A percentile compares a stretch with the other conserved stretches of the same genome.
phyloP scores from a whole-genome alignment of 768 basidiomycete species.

The Thelephora ganbajun region DNA sequence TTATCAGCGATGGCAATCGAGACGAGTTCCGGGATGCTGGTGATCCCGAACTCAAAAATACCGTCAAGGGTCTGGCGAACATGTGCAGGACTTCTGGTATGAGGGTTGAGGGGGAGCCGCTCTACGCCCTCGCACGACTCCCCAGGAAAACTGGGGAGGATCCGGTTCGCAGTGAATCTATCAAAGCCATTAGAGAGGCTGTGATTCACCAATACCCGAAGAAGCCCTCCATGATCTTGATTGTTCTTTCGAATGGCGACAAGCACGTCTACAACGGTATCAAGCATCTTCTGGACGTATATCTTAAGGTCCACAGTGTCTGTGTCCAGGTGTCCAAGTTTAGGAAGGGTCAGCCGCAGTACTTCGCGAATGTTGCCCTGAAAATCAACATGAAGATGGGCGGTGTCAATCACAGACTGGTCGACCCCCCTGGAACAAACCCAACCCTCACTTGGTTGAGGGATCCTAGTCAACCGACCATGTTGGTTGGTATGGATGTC shows the following conservation, averaged over 20 bases:
- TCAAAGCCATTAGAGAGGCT: conserved; percentile 26
- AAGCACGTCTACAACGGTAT: conserved; percentile 35
- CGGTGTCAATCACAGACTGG: conserved; percentile 25
- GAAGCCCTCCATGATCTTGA: conserved; percentile 30
- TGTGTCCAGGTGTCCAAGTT: conserved; percentile 66
- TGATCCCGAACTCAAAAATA: conserved; percentile 38
- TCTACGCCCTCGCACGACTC: conserved; percentile 27
- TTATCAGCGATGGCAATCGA: conserved; percentile 48
- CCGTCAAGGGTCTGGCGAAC: conserved; percentile 36
- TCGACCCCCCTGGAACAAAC: neutral
- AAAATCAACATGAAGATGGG: conserved; percentile 45
- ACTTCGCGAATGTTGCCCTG: conserved; percentile 40
- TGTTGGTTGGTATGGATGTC: conserved; percentile 49
- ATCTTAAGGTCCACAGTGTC: conserved; percentile 40
- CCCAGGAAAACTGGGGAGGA: conserved; percentile 39
- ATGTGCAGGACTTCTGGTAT: conserved; percentile 62
- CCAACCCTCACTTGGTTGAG: conserved; percentile 20
- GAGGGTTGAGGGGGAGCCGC: conserved; percentile 27
- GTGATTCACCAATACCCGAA: conserved; percentile 22
- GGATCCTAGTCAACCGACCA: conserved; percentile 22
- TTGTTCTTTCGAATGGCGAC: conserved; percentile 33
- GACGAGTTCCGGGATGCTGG: conserved; percentile 42
- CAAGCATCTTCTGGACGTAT: conserved; percentile 38
- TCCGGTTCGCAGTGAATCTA: conserved; percentile 37
- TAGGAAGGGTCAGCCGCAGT: conserved; percentile 43